Evolutionary conservation across 164 flowering plant genomes (phyloP).

Genomic region (Magnolia sinica): DNA sequence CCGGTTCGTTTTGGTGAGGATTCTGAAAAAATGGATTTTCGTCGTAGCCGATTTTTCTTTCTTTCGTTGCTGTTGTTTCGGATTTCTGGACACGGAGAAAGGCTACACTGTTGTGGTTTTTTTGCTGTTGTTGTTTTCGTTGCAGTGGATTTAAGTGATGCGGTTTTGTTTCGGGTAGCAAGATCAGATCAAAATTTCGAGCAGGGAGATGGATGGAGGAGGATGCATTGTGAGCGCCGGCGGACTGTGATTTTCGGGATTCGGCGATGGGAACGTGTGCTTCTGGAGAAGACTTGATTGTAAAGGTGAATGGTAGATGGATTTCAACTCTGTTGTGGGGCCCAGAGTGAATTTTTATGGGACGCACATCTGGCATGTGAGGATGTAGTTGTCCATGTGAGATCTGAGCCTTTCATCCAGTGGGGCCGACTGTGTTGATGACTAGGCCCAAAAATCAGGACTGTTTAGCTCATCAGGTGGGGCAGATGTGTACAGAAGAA

Average conservation of each 20-base stretch:
- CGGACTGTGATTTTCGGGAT: conserved; percentile 11
- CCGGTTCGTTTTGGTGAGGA: conserved; percentile 11
- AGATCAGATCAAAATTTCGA: not conserved
- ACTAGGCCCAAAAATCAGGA: not conserved
- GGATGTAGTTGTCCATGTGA: too few relatives aligned
- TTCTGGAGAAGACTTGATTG: conserved; percentile 52
- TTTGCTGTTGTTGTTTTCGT: not conserved
- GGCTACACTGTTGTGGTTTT: not conserved
- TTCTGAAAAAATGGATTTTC: conserved; percentile 5
- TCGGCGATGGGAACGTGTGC: conserved; percentile 45
- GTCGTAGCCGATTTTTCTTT: not conserved
- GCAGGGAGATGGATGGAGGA: not conserved
- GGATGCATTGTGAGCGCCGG: conserved; percentile 37
- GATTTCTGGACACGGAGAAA: not conserved
- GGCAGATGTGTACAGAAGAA: not conserved
- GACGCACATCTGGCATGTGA: too few relatives aligned
- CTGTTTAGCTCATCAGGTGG: not conserved
- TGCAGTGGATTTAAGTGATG: conserved; percentile 2
- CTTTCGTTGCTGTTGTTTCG: not conserved
- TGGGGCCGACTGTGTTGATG: not conserved
- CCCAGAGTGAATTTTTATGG: not conserved
- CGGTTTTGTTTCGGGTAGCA: not conserved
- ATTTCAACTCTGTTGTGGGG: not conserved
- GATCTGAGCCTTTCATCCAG: not conserved
- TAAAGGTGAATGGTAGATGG: conserved; percentile 44